Conservation (phyloP, 176 grass and related monocot species). For the Oryza glaberrima region DNA sequence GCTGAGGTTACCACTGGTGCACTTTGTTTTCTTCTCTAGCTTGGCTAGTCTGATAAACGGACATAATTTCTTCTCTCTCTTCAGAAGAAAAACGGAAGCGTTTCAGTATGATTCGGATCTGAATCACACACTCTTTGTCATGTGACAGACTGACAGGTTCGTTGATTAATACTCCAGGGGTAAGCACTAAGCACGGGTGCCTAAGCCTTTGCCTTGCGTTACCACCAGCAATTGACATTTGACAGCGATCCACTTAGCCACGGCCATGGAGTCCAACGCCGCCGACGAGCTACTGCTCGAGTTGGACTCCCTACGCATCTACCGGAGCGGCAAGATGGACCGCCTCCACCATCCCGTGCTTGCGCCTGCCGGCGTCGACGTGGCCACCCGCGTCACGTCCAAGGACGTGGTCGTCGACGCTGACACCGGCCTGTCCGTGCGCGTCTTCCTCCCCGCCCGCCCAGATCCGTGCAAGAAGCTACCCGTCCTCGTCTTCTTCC, state of each 20-base stretch:
- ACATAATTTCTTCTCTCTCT: no score
- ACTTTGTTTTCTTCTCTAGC: no score
- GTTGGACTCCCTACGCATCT: constrained; percentile 39
- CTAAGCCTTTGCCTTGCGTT: background rate
- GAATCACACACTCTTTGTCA: background rate
- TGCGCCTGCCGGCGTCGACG: constrained; percentile 38
- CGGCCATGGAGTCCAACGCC: constrained; percentile 5
- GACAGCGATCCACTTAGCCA: background rate
- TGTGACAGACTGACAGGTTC: background rate
- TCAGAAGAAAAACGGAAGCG: no score
- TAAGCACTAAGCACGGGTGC: background rate
- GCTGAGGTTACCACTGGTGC: no score
- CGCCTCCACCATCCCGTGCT: constrained; percentile 39
- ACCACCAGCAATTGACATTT: background rate
- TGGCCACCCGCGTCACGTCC: constrained; percentile 51
- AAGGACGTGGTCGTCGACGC: constrained; percentile 62
- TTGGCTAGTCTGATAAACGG: no score
- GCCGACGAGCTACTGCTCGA: constrained; percentile 37
- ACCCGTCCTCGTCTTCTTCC: constrained; percentile 70
- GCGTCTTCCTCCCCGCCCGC: constrained; percentile 52
- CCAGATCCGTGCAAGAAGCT: constrained; percentile 19
- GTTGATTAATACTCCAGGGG: background rate
- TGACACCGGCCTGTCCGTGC: constrained; percentile 36
- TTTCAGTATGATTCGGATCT: background rate
- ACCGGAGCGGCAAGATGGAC: constrained; percentile 63